Evolutionary conservation across 2,329 filamentous ascomycete genomes (phyloP).

Genomic region (Sclerotinia minor): DNA sequence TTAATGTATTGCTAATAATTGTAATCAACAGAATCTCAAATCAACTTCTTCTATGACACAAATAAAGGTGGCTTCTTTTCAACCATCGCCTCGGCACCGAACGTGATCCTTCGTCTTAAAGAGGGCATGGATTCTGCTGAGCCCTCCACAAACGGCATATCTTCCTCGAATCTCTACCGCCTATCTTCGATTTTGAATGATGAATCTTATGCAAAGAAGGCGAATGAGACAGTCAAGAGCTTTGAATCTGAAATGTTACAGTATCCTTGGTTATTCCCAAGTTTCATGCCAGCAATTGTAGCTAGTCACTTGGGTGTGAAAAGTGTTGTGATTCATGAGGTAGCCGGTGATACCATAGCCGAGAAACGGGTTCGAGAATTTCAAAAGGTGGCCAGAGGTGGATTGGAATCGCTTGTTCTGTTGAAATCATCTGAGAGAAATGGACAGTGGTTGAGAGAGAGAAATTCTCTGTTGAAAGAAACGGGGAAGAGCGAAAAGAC

Average conservation of each 20-base stretch:
- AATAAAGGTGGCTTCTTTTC: constrained; percentile 66
- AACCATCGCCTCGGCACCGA: constrained; percentile 60
- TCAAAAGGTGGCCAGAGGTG: constrained; percentile 38
- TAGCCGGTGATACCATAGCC: constrained; percentile 25
- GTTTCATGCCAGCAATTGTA: constrained; percentile 75
- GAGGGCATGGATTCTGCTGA: constrained; percentile 93
- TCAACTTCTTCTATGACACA: constrained; percentile 73
- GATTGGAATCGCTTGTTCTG: constrained; percentile 33
- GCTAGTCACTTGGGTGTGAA: constrained; percentile 66
- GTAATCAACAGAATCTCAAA: constrained; percentile 62
- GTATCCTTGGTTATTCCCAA: constrained; percentile 88
- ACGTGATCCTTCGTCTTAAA: constrained; percentile 83
- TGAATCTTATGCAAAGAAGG: constrained; percentile 61
- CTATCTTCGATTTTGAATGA: constrained; percentile 70
- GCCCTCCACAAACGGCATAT: constrained; percentile 85
- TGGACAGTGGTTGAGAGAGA: constrained; percentile 50
- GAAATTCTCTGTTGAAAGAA: constrained; percentile 47
- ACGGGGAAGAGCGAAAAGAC: constrained; percentile 43
- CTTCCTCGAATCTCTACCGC: constrained; percentile 84
- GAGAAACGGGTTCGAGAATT: constrained; percentile 41
- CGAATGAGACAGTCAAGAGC: constrained; percentile 73
- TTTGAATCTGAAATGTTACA: constrained; percentile 92
- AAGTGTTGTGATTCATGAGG: constrained; percentile 52
- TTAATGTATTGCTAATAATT: constrained; percentile 25
- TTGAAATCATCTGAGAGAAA: constrained; percentile 32